These are phyloP conservation scores for Vanderwaltozyma verrucispora DNA, from an alignment of 805 yeast species.

Conservation along the genomic window DNA sequence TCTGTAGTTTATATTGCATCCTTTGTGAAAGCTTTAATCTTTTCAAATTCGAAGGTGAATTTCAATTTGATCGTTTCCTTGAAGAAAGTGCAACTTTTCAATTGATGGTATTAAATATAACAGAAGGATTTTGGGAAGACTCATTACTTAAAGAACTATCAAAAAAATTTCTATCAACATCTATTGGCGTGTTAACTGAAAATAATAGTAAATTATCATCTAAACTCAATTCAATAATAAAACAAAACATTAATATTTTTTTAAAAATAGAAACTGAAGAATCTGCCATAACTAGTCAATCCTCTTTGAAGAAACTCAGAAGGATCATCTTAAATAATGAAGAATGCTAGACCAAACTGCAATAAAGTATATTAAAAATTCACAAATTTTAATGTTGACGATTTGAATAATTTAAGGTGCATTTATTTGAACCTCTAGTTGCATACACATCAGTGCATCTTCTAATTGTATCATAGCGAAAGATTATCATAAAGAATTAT, in stretches of 20 bases:
- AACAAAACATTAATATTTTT: not conserved
- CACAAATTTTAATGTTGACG: too few species aligned
- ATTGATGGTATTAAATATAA: conserved; percentile 6
- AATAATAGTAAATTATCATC: not conserved
- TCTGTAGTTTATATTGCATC: conserved; percentile 8
- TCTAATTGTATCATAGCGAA: too few species aligned
- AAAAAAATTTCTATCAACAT: not conserved
- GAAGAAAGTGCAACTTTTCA: conserved; percentile 6
- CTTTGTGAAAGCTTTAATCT: conserved; percentile 4
- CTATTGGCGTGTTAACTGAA: not conserved
- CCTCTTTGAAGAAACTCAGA: too few species aligned
- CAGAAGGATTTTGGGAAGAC: conserved; percentile 17
- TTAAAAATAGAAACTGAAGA: not conserved
- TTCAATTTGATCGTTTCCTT: not conserved
- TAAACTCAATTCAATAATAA: not conserved
- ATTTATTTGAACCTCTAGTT: too few species aligned
- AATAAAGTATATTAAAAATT: too few species aligned
- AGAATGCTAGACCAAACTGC: too few species aligned
- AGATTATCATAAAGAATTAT: too few species aligned
- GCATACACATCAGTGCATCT: too few species aligned
- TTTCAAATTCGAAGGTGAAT: not conserved
- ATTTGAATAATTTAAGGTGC: too few species aligned
- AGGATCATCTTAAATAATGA: too few species aligned
- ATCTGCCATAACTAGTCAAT: not conserved
- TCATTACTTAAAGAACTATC: not conserved